Evolutionary conservation across 805 yeast genomes (phyloP).

Genomic region (Candida insectorum): DNA sequence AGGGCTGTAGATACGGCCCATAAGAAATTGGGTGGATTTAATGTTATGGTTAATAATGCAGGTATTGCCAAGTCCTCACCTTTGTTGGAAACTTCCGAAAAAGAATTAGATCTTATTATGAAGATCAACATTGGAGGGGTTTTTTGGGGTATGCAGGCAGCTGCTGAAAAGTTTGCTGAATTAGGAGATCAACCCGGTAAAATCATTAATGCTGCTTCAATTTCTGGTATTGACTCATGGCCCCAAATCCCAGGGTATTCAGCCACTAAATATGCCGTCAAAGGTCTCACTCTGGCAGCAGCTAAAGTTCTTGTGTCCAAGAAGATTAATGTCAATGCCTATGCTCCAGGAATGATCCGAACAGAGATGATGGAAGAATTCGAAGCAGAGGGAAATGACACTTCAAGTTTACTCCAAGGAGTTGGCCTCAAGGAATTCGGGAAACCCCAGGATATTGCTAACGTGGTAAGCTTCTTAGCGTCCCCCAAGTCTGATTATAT

Average conservation of each 20-base stretch:
- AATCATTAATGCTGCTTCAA: background rate
- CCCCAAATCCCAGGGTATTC: background rate
- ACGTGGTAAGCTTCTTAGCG: too few relatives aligned
- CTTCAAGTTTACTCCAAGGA: too few relatives aligned
- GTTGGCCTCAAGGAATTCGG: too few relatives aligned
- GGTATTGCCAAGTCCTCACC: background rate
- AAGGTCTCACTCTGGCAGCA: too few relatives aligned
- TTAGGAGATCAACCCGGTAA: background rate
- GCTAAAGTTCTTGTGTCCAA: too few relatives aligned
- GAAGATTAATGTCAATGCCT: too few relatives aligned
- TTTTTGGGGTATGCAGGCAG: background rate
- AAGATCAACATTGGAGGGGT: background rate
- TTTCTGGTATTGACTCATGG: background rate
- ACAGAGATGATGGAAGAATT: too few relatives aligned
- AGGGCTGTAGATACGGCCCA: background rate
- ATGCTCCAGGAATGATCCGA: too few relatives aligned
- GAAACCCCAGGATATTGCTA: too few relatives aligned
- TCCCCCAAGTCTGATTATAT: too few relatives aligned
- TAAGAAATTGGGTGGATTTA: background rate
- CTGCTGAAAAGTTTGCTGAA: conserved; percentile 6
- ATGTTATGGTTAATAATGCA: background rate
- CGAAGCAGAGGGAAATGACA: too few relatives aligned
- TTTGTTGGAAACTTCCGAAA: background rate
- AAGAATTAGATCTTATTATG: background rate
- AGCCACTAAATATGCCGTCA: background rate